Percentiles rank a stretch among this genome's conserved stretches.
phyloP scores from a whole-genome alignment of 768 basidiomycete genomes.

The Butyriboletus loyo region DNA sequence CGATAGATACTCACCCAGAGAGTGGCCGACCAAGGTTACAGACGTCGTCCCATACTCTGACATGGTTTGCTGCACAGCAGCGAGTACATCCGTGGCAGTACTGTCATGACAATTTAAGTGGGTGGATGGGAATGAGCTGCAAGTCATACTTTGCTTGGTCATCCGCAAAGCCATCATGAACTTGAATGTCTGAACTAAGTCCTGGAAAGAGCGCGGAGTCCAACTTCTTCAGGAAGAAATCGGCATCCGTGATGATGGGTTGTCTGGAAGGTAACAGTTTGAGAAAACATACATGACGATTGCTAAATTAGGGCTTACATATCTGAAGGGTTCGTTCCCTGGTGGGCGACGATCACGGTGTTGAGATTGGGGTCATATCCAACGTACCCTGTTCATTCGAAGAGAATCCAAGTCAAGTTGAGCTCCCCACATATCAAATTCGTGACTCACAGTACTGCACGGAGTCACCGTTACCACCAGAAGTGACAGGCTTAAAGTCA shows the following conservation, averaged over 20 bases:
- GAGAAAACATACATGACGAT: neutral
- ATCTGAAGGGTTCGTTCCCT: conserved; percentile 33
- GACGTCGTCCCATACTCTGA: conserved; percentile 31
- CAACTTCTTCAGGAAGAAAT: conserved; percentile 35
- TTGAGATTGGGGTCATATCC: conserved; percentile 44
- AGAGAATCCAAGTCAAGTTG: neutral
- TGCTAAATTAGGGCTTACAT: conserved; percentile 21
- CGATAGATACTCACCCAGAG: conserved; percentile 29
- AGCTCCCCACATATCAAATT: neutral
- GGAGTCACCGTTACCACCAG: conserved; percentile 43
- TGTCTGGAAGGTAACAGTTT: conserved; percentile 21
- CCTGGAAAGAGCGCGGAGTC: conserved; percentile 49
- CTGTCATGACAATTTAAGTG: conserved; percentile 18
- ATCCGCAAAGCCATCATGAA: conserved; percentile 45
- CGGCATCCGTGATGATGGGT: conserved; percentile 40
- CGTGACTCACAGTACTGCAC: conserved; percentile 41
- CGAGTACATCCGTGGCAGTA: conserved; percentile 39
- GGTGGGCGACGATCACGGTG: conserved; percentile 37
- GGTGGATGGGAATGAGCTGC: neutral
- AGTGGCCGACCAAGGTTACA: conserved; percentile 47
- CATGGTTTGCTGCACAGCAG: conserved; percentile 44
- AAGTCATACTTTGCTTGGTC: conserved; percentile 43
- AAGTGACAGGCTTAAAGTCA: conserved; percentile 44
- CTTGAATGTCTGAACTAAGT: conserved; percentile 37
- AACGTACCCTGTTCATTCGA: conserved; percentile 43